Conservation (phyloP, 352 stramenopile species). For the Phytophthora pini region DNA sequence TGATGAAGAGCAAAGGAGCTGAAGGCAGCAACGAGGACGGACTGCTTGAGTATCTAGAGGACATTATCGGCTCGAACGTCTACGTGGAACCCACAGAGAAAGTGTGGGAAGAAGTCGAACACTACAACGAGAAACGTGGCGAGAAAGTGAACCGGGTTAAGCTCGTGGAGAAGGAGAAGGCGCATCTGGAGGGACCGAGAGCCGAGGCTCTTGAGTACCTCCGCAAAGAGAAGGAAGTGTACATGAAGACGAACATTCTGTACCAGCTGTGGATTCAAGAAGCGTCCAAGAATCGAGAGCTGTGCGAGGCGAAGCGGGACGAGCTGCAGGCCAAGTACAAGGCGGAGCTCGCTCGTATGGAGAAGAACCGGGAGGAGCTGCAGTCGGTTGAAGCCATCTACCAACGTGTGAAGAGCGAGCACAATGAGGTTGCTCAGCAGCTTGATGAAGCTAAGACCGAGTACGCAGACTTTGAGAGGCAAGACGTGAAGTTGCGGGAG, state of each 20-base stretch:
- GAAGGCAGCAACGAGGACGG: constrained; percentile 95
- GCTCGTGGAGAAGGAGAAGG: constrained; percentile 97
- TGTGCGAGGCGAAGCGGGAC: constrained; percentile 68
- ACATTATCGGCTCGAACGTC: constrained; percentile 99
- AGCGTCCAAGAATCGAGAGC: constrained; percentile 72
- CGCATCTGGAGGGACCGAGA: constrained; percentile 94
- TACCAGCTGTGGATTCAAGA: constrained; percentile 95
- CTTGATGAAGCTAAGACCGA: constrained; percentile 93
- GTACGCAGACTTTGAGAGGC: constrained; percentile 96
- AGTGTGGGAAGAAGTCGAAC: constrained; percentile 94
- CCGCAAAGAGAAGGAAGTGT: constrained; percentile 96
- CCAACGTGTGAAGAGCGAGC: constrained; percentile 79
- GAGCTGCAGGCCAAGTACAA: constrained; percentile 84
- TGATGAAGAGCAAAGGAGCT: constrained; percentile 99
- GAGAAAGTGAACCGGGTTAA: constrained; percentile 99
- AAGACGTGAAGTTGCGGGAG: constrained; percentile 98
- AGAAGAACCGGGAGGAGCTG: constrained; percentile 81
- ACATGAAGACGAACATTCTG: constrained; percentile 96
- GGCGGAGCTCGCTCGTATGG: constrained; percentile 73
- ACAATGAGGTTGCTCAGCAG: constrained; percentile 85
- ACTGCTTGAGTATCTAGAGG: constrained; percentile 99
- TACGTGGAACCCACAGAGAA: constrained; percentile 96
- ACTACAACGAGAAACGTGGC: constrained; percentile 89
- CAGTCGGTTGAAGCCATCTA: constrained; percentile 85
- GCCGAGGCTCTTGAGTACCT: constrained; percentile 95